A percentile compares a stretch with the other conserved stretches of the same genome.
phyloP scores from a whole-genome alignment of 2,329 filamentous ascomycete species.

The Penicillium sp. region DNA sequence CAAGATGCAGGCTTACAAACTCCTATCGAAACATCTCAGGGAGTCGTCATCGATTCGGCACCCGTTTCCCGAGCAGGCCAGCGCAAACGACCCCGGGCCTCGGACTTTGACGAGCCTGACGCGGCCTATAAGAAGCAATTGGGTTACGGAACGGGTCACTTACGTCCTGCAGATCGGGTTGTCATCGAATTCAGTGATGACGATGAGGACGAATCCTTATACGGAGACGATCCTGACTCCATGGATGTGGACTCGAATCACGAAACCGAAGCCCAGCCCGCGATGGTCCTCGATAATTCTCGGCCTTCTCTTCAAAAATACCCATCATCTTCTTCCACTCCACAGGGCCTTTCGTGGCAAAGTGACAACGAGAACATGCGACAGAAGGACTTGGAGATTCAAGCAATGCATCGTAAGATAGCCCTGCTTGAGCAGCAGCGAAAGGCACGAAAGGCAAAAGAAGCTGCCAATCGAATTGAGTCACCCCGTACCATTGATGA shows the following conservation, averaged over 20 bases:
- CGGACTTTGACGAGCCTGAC: slow-evolving; percentile 66
- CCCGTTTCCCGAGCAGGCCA: slow-evolving; percentile 25
- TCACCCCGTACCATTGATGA: slow-evolving; percentile 32
- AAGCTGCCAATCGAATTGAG: slow-evolving; percentile 37
- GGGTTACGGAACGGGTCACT: slow-evolving; percentile 50
- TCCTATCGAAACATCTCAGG: slow-evolving; percentile 9
- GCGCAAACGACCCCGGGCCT: slow-evolving; percentile 65
- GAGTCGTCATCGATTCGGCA: slow-evolving; percentile 18
- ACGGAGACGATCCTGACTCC: slow-evolving; percentile 32
- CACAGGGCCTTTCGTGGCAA: slow-evolving; percentile 37
- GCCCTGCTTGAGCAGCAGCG: slow-evolving; percentile 50
- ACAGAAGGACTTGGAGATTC: slow-evolving; percentile 51
- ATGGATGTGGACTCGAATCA: slow-evolving; percentile 29
- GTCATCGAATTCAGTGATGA: slow-evolving; percentile 86
- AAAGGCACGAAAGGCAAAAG: slow-evolving; percentile 45
- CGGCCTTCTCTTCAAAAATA: slow-evolving; percentile 42
- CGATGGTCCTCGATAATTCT: slow-evolving; percentile 44
- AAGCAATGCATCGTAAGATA: slow-evolving; percentile 50
- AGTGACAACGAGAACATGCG: slow-evolving; percentile 47
- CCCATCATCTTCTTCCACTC: slow-evolving; percentile 36
- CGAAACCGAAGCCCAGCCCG: neutral
- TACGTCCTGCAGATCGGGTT: slow-evolving; percentile 58
- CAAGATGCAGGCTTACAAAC: slow-evolving; percentile 5
- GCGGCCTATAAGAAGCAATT: slow-evolving; percentile 60
- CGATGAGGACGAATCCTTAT: slow-evolving; percentile 56